Base-by-base conservation (phyloP, 306 rosid species). In the Cucumis melo region DNA sequence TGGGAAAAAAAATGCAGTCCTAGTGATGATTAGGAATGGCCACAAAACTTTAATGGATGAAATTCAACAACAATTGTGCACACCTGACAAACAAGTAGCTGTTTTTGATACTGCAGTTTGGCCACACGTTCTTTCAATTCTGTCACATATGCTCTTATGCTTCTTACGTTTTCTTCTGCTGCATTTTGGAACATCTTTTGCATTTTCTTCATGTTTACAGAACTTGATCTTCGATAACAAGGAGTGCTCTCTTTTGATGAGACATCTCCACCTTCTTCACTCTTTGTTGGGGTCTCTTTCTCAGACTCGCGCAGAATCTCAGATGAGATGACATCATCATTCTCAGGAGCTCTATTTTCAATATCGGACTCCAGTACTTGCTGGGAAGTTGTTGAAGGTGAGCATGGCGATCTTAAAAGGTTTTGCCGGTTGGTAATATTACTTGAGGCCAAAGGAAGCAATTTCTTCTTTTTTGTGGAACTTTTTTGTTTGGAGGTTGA, bases 161-260 rank as follows among this genome's bases (percentile, higher is more conserved):
- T 95, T 91, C 98, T 89, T 68, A 95, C 99, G 77, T 95, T 95
- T 88, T 95, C 99, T 83, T 95, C 99, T 72, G 99, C 99, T 20
- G 99, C 99, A 86, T 92, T 92, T 86, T 95, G 99, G 84, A 95
- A 95, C 99, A 95, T 95, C 83, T 95, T 95, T 89, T 92, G 97
- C 99, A 95, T 95, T 84, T 92, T 95, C 90, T 95, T 95, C 98
- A 95, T 92, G 88, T 95, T 95, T 38, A 95, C 99, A 29, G 99
- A 95, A 78, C 99, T 89, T 59, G 91, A 89, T 60, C 91, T 93
- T 59, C 88, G 89, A 80, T 89, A 89, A 29, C 84, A 93, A 23
- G 99, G 81, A 77, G 87, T 88, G 83, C 79, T 88, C 84, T 92
- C 99, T 88, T 92, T 95, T 5, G 97, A 92, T 32, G 92, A 86